Conservation (phyloP, 2,329 filamentous ascomycete genomes). For the Venturia asperata region DNA sequence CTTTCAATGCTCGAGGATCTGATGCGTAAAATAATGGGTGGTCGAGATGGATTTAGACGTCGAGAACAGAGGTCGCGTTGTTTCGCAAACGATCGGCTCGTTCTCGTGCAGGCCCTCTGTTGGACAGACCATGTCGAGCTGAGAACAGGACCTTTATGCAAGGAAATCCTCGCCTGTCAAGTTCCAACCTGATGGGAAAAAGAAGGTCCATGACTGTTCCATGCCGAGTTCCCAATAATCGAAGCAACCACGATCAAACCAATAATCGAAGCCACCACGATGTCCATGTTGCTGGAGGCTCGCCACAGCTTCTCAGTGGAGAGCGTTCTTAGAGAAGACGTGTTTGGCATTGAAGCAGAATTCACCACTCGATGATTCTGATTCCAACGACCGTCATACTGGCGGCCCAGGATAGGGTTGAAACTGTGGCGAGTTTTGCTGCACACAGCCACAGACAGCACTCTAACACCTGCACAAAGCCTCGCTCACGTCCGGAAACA, state of each 20-base stretch:
- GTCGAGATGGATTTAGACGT: background rate
- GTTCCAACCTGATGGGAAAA: slow-evolving; percentile 3
- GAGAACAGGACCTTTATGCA: slow-evolving; percentile 5
- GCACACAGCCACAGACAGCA: slow-evolving; percentile 7
- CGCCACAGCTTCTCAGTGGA: background rate
- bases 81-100: background rate
- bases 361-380: background rate
- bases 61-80: background rate
- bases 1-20: background rate
- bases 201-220: background rate
- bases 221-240: background rate
- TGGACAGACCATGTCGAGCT: slow-evolving; percentile 6
- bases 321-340: background rate
- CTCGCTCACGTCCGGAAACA: slow-evolving; percentile 2
- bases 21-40: background rate
- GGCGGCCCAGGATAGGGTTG: background rate
- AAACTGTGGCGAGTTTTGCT: background rate
- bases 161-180: slow-evolving; percentile 7
- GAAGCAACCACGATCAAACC: background rate
- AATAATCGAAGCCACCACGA: background rate
- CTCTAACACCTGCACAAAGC: no score
- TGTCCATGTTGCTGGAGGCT: no score
- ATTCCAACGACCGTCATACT: background rate
- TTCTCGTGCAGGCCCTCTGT: background rate
- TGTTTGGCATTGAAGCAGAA: background rate